These are phyloP conservation scores for Funneliformis mosseae DNA, from an alignment of 192 early-diverging fungal species.

Conservation along the genomic window DNA sequence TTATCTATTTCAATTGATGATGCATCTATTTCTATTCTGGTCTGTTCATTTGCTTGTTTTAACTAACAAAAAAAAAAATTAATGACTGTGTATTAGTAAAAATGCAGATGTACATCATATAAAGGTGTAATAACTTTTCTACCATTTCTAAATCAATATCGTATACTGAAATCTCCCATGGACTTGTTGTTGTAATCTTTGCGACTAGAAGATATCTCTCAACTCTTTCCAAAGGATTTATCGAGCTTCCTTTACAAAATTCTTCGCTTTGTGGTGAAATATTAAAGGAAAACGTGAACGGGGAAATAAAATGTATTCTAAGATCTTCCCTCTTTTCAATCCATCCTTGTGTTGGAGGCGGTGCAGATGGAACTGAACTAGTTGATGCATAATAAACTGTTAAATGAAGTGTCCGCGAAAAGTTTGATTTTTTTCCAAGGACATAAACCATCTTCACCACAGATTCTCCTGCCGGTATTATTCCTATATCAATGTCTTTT, in stretches of 20 bases:
- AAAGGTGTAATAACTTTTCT: slow-evolving; percentile 31
- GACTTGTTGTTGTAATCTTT: slow-evolving; percentile 40
- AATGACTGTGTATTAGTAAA: slow-evolving; percentile 16
- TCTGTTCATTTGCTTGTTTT: slow-evolving; percentile 6
- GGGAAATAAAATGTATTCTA: slow-evolving; percentile 54
- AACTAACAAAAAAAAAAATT: background rate
- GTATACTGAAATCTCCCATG: slow-evolving; percentile 56
- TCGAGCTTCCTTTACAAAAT: slow-evolving; percentile 20
- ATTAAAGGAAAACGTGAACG: slow-evolving; percentile 57
- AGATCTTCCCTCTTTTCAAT: slow-evolving; percentile 61
- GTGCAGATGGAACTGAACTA: slow-evolving; percentile 34
- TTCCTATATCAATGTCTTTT: slow-evolving; percentile 48
- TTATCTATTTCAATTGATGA: slow-evolving; percentile 29
- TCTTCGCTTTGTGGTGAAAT: slow-evolving; percentile 30
- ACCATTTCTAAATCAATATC: slow-evolving; percentile 42
- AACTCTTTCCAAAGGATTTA: slow-evolving; percentile 31
- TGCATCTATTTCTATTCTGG: slow-evolving; percentile 15
- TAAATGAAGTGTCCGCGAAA: slow-evolving; percentile 38
- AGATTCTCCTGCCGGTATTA: slow-evolving; percentile 42
- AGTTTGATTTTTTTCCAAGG: slow-evolving; percentile 30
- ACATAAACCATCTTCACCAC: slow-evolving; percentile 38
- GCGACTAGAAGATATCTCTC: slow-evolving; percentile 44
- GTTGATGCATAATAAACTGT: slow-evolving; percentile 47
- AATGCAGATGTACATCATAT: background rate
- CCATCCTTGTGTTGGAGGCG: slow-evolving; percentile 37